A percentile compares a stretch with the other conserved stretches of the same genome.
Conservation (phyloP, 495 filamentous ascomycete species). For the Podospora conica region DNA sequence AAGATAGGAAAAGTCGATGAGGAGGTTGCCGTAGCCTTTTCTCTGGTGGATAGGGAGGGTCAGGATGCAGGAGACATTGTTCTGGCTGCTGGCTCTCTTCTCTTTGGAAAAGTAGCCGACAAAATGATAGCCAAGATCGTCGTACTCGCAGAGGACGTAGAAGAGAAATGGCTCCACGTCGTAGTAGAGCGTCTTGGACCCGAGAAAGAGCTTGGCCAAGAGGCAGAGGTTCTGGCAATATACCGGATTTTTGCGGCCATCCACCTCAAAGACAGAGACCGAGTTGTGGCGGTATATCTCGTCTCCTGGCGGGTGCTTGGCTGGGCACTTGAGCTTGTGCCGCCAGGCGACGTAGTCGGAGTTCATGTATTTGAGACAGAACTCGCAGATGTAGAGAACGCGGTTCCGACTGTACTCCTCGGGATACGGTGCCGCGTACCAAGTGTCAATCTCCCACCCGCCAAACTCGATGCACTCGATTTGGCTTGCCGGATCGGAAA, state of each 20-base stretch:
- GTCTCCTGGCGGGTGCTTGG: conserved; percentile 92
- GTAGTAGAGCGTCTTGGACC: conserved; percentile 97
- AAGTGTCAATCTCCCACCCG: conserved; percentile 94
- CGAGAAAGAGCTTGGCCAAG: conserved; percentile 90
- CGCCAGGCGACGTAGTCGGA: conserved; percentile 96
- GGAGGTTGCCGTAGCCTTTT: conserved; percentile 90
- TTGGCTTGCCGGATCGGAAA: conserved; percentile 81
- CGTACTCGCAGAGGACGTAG: conserved; percentile 96
- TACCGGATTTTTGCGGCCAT: conserved; percentile 91
- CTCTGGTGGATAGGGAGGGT: conserved; percentile 94
- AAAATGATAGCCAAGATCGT: conserved; percentile 91
- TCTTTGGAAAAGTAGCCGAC: conserved; percentile 99
- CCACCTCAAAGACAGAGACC: conserved; percentile 93
- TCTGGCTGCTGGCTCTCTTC: conserved; percentile 88
- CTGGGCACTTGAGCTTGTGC: conserved; percentile 95
- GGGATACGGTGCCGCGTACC: conserved; percentile 98
- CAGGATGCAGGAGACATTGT: conserved; percentile 96
- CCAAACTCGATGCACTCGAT: conserved; percentile 99
- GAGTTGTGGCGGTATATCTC: conserved; percentile 96
- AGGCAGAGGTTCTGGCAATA: conserved; percentile 98
- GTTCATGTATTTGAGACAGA: conserved; percentile 99
- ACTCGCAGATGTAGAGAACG: conserved; percentile 96
- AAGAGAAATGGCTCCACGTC: conserved; percentile 98
- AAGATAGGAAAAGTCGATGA: conserved; percentile 98
- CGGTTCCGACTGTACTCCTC: conserved; percentile 96